Conservation (phyloP, 441 rosid genomes). For the Eutrema salsugineum region DNA sequence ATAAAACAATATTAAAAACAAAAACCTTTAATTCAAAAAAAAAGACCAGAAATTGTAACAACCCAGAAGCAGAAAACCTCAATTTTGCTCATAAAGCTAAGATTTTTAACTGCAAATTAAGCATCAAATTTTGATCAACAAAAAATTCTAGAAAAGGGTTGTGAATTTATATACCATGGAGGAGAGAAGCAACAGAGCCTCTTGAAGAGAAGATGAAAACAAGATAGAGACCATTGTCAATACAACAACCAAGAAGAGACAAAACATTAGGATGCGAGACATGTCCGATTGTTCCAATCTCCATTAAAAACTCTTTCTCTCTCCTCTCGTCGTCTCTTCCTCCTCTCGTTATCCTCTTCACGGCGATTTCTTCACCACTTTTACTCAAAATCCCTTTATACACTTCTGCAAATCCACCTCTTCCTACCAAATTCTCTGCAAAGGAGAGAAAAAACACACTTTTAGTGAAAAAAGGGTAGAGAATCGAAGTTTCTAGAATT, state of each 20-base stretch:
- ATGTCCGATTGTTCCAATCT: constrained; percentile 96
- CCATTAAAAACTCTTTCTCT: constrained; percentile 86
- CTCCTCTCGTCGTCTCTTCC: constrained; percentile 78
- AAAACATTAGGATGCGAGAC: constrained; percentile 80
- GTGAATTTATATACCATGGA: constrained; percentile 57
- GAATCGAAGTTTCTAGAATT: neutral
- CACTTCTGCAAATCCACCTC: constrained; percentile 96
- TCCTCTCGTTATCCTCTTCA: constrained; percentile 75
- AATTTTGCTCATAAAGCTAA: neutral
- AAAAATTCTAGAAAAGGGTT: neutral
- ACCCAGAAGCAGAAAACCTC: neutral
- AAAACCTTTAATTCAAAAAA: no score
- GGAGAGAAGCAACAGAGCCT: constrained; percentile 91
- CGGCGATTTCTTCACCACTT: constrained; percentile 71
- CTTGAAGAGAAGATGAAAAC: constrained; percentile 77
- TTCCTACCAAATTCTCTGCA: constrained; percentile 78
- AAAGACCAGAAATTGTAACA: no score
- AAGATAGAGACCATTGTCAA: constrained; percentile 88
- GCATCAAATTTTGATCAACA: neutral
- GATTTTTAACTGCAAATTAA: neutral
- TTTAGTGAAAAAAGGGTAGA: neutral
- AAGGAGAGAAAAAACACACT: neutral
- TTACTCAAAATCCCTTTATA: constrained; percentile 55
- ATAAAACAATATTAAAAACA: neutral
- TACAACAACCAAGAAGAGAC: constrained; percentile 82